Evolutionary conservation across 768 basidiomycete species (phyloP).

Genomic region (Xerocomus spinulosus): DNA sequence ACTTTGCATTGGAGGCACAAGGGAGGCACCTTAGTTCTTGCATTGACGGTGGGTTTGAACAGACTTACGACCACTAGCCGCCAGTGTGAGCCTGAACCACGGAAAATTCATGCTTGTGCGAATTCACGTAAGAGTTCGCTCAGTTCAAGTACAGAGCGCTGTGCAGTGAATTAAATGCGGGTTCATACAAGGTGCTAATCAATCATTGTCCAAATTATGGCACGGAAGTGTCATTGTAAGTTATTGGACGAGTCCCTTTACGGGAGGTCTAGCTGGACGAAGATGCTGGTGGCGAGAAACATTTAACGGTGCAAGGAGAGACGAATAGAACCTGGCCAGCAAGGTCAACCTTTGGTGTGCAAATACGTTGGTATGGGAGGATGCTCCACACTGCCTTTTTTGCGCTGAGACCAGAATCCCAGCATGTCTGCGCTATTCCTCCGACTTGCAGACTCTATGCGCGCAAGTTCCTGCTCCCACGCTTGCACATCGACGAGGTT

Average conservation of each 20-base stretch:
- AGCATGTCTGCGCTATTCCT: conserved; percentile 38
- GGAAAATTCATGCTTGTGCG: conserved; percentile 45
- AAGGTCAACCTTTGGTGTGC: conserved; percentile 22
- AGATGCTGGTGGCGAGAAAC: conserved; percentile 2
- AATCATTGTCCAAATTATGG: conserved; percentile 10
- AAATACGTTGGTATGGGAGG: conserved; percentile 20
- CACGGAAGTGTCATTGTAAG: conserved; percentile 5
- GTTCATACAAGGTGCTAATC: conserved; percentile 8
- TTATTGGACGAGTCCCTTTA: conserved; percentile 5
- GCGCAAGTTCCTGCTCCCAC: conserved; percentile 76
- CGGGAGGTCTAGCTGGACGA: conserved; percentile 8
- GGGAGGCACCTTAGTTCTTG: conserved; percentile 5
- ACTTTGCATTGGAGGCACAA: conserved; percentile 33
- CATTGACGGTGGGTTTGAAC: not conserved
- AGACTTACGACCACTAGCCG: conserved; percentile 46
- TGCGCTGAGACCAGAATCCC: conserved; percentile 28
- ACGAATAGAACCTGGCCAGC: not conserved
- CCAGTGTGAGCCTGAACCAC: conserved; percentile 49
- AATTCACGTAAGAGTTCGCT: not conserved
- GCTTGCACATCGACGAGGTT: conserved; percentile 45
- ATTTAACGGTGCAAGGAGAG: conserved; percentile 11
- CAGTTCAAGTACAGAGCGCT: conserved; percentile 2
- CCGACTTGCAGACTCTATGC: conserved; percentile 62
- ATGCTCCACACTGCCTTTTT: conserved; percentile 22
- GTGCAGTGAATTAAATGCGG: conserved; percentile 16